These are phyloP conservation scores for Jimgerdemannia flammicorona DNA, from an alignment of 192 early-diverging fungal species.

Conservation along the genomic window DNA sequence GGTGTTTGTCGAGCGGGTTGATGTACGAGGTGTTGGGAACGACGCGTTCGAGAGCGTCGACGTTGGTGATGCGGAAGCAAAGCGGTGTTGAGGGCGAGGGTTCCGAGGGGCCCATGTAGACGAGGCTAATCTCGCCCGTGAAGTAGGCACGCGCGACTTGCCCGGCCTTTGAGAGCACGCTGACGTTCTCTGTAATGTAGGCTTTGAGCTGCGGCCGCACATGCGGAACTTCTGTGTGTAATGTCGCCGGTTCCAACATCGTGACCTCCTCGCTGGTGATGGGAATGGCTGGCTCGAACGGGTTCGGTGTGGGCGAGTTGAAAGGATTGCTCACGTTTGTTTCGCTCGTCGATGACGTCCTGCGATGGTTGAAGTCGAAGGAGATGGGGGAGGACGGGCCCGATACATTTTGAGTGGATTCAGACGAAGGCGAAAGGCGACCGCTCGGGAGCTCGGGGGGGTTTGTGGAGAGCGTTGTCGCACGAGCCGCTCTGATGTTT, in stretches of 20 bases:
- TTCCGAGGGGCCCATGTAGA: conserved; percentile 20
- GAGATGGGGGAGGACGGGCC: no score
- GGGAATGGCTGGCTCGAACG: not conserved
- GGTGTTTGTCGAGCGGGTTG: conserved; percentile 9
- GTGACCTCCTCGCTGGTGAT: not conserved
- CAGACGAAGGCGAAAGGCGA: no score
- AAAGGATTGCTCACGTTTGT: no score
- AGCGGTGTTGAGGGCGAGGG: conserved; percentile 14
- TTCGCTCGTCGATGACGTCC: no score
- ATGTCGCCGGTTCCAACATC: no score
- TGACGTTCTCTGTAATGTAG: conserved; percentile 38
- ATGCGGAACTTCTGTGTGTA: conserved; percentile 2
- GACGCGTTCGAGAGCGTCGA: conserved; percentile 30
- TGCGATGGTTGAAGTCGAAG: no score
- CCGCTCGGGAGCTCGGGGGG: no score
- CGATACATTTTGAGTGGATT: no score
- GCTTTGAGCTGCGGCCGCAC: conserved; percentile 2
- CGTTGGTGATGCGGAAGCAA: conserved; percentile 27
- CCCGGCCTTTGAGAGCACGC: conserved; percentile 37
- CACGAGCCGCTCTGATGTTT: no score
- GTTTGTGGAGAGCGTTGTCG: no score
- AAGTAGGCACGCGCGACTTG: conserved; percentile 37
- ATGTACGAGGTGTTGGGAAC: conserved; percentile 35
- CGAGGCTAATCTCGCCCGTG: conserved; percentile 45
- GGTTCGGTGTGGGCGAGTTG: no score